A percentile compares a stretch with the other conserved stretches of the same genome.
phyloP scores from a whole-genome alignment of 352 stramenopile genomes.

The Halophytophthora batemanensis region DNA sequence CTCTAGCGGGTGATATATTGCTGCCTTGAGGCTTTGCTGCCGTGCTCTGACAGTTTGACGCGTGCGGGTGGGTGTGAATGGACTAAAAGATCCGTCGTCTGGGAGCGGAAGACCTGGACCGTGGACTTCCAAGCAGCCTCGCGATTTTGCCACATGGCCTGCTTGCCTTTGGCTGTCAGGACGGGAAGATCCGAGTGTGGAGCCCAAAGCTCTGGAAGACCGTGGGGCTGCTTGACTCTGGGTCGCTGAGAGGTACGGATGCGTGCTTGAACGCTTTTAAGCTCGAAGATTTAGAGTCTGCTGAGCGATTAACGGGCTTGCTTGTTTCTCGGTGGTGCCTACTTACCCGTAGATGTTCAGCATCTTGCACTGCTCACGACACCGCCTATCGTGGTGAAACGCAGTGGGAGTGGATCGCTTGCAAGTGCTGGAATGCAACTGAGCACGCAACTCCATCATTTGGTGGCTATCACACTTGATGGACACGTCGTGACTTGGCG shows the following conservation, averaged over 20 bases:
- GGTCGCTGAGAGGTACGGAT: conserved; percentile 38
- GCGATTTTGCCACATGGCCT: conserved; percentile 60
- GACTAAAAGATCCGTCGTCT: conserved; percentile 24
- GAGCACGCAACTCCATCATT: conserved; percentile 34
- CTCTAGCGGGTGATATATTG: no score
- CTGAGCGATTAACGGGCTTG: not conserved
- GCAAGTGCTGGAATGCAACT: conserved; percentile 19
- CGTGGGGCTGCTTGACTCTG: conserved; percentile 61
- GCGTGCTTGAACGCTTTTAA: not conserved
- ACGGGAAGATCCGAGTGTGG: conserved; percentile 74
- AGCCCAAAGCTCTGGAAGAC: conserved; percentile 55
- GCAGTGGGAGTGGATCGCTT: conserved; percentile 30
- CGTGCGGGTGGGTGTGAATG: no score
- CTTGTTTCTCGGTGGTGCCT: not conserved
- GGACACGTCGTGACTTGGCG: conserved; percentile 56
- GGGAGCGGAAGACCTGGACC: conserved; percentile 54
- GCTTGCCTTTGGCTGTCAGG: conserved; percentile 69
- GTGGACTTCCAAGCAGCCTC: conserved; percentile 53
- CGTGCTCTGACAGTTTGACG: not conserved
- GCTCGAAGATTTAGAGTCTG: no score
- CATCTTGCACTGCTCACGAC: conserved; percentile 60
- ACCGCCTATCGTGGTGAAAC: conserved; percentile 29
- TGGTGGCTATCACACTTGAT: conserved; percentile 59
- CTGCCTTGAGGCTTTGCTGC: not conserved
- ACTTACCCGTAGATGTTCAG: conserved; percentile 45